phyloP scores from a whole-genome alignment of 805 yeast genomes.

The Ogataea ramenticola region DNA sequence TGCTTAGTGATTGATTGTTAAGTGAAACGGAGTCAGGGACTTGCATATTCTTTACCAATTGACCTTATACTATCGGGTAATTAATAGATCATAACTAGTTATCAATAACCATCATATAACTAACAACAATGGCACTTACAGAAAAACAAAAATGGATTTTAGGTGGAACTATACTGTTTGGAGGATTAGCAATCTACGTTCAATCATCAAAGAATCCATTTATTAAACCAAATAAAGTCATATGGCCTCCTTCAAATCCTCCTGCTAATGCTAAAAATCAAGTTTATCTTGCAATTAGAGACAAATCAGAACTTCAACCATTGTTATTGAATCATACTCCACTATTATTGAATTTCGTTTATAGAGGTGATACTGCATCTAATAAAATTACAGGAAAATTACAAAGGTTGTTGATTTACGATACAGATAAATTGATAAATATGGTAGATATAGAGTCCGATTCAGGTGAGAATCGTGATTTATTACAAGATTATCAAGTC shows the following conservation, averaged over 20 bases:
- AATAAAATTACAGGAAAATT: constrained; percentile 58
- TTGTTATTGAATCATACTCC: constrained; percentile 41
- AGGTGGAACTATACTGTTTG: constrained; percentile 20
- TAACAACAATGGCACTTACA: constrained; percentile 9
- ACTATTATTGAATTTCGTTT: constrained; percentile 63
- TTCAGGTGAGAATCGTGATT: constrained; percentile 51
- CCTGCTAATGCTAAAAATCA: constrained; percentile 25
- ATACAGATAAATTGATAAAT: constrained; percentile 45
- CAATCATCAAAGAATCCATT: constrained; percentile 20
- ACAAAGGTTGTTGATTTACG: constrained; percentile 41
- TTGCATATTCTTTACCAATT: too few species aligned
- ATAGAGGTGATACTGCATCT: constrained; percentile 54
- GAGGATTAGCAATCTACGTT: constrained; percentile 17
- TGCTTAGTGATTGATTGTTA: too few species aligned
- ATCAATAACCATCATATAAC: too few species aligned
- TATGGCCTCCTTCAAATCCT: constrained; percentile 30
- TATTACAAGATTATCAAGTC: constrained; percentile 48
- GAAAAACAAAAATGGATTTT: constrained; percentile 23
- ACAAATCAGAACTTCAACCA: constrained; percentile 52
- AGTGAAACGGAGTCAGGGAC: too few species aligned
- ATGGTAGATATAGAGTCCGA: constrained; percentile 71
- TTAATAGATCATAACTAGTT: too few species aligned
- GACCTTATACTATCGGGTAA: too few species aligned
- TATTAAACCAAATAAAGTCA: constrained; percentile 22
- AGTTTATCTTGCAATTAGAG: constrained; percentile 46